Evolutionary conservation across 2,329 filamentous ascomycete genomes (phyloP).

Genomic region (Trichoderma aggressivum): DNA sequence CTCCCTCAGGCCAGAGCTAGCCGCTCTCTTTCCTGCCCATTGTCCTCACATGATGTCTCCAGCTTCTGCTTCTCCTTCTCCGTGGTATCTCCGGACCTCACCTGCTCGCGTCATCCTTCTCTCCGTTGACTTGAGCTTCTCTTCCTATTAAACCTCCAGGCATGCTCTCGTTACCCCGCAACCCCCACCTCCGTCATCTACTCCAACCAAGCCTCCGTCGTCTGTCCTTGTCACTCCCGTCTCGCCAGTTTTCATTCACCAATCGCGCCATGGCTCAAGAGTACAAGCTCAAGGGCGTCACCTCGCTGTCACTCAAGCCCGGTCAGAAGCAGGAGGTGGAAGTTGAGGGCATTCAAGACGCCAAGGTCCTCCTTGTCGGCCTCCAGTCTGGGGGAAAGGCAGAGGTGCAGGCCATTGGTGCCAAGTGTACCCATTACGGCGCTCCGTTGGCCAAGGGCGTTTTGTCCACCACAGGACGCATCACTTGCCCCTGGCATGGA

Average conservation of each 20-base stretch:
- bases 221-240: neutral
- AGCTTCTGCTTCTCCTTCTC: neutral
- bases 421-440: conserved; percentile 89
- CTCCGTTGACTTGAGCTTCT: conserved; percentile 6
- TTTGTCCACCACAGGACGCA: conserved; percentile 71
- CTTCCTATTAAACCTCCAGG: neutral
- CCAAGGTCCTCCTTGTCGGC: conserved; percentile 74
- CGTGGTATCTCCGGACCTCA: neutral
- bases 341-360: conserved; percentile 75
- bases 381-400: neutral
- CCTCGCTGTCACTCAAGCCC: conserved; percentile 69
- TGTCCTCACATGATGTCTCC: neutral
- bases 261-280: conserved; percentile 49
- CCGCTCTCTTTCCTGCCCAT: neutral
- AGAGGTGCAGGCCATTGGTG: conserved; percentile 57
- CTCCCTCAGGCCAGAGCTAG: neutral
- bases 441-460: conserved; percentile 86
- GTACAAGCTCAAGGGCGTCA: conserved; percentile 73
- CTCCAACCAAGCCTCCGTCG: neutral
- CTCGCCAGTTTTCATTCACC: conserved; percentile 27
- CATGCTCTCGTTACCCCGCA: conserved; percentile 19
- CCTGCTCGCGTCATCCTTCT: neutral
- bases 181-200: conserved; percentile 18
- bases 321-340: conserved; percentile 86
- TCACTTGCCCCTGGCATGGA: conserved; percentile 97